Evolutionary conservation across 352 stramenopile genomes (phyloP), one percentile per base, ranked within the genome.

Genomic region (Phytophthora tubulina): DNA sequence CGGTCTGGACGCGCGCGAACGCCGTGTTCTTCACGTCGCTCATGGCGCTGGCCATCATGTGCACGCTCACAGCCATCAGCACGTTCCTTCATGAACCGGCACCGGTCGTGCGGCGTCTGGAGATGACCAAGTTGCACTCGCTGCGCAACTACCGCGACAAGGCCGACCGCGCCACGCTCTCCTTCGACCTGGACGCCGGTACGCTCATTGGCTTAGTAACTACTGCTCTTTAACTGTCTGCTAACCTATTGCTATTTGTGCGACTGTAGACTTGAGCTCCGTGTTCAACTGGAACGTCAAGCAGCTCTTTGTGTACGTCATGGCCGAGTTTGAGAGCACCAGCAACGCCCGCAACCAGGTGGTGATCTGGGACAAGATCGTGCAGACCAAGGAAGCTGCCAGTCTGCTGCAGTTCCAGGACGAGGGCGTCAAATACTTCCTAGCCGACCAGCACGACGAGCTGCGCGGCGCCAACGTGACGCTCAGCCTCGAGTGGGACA

Each of bases 201-300:
- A 45, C 62, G 79, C 48, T 57, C 59, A 75, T 50, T 58, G 27
- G 32, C 6, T 51, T 11, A 35, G 21, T 59, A 46, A 0, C 2
- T 60, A 6, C n/a, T 64, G n/a, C 10, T 70, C 48, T 63, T 1
- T 52, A 48, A 30, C 13, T 60, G 31, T 42, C 4, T 36, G 11
- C 51, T 72, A 36, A 64, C 46, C 7, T 8, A 0, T 11, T 3
- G 10, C 6, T 8, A 3, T 17, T 1, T 41, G 27, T 61, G 14
- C 72, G 14, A 3, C 52, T 15, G 6, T 48, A 91, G 89, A 96
- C 17, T 56, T 96, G 58, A 90, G 84, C 73, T 94, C 88, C 30
- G 88, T 95, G 31, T 96, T 96, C 82, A 96, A 96, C 72, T 96
- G 89, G 89, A 96, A 96, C 74, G 88, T 94, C 35, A 96, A 95